phyloP scores from a whole-genome alignment of 2,329 filamentous ascomycete genomes.

The Allantophomopsis lycopodina region DNA sequence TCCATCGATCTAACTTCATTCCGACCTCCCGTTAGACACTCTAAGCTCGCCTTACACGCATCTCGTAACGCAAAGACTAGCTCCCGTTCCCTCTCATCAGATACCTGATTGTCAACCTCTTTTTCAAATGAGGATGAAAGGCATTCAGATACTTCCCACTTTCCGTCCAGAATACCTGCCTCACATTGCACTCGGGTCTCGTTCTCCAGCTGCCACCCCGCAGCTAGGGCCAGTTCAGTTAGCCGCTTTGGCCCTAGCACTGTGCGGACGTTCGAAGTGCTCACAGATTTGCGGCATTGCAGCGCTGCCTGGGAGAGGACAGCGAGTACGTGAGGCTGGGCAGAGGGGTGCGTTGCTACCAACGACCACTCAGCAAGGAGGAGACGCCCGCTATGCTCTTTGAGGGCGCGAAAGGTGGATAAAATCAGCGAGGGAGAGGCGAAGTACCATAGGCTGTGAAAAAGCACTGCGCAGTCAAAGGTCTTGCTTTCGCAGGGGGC shows the following conservation, averaged over 20 bases:
- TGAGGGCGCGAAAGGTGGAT: conserved; percentile 21
- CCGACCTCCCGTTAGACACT: conserved; percentile 10
- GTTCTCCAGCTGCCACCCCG: conserved; percentile 22
- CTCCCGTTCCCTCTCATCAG: conserved; percentile 16
- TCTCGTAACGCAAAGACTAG: conserved; percentile 14
- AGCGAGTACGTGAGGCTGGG: too few species aligned
- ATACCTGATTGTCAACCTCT: conserved; percentile 15
- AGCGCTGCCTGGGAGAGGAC: too few species aligned
- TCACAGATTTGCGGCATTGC: too few species aligned
- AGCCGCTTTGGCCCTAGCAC: too few species aligned
- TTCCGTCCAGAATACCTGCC: conserved; percentile 27
- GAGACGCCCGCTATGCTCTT: too few species aligned
- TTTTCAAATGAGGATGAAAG: conserved; percentile 13
- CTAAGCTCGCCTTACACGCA: conserved; percentile 5
- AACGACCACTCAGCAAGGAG: too few species aligned
- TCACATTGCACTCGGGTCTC: conserved; percentile 23
- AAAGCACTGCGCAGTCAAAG: conserved; percentile 32
- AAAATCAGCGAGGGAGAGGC: conserved; percentile 20
- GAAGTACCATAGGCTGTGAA: conserved; percentile 42
- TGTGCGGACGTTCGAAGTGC: too few species aligned
- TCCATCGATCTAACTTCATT: conserved; percentile 25
- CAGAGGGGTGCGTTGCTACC: too few species aligned
- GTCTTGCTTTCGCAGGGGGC: conserved; percentile 5
- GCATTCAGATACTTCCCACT: conserved; percentile 30
- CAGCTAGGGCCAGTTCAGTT: conserved; percentile 4